Percentiles rank a stretch among this genome's conserved stretches.
phyloP scores from a whole-genome alignment of 2,329 filamentous ascomycete species.

The Paecilomyces formosus region DNA sequence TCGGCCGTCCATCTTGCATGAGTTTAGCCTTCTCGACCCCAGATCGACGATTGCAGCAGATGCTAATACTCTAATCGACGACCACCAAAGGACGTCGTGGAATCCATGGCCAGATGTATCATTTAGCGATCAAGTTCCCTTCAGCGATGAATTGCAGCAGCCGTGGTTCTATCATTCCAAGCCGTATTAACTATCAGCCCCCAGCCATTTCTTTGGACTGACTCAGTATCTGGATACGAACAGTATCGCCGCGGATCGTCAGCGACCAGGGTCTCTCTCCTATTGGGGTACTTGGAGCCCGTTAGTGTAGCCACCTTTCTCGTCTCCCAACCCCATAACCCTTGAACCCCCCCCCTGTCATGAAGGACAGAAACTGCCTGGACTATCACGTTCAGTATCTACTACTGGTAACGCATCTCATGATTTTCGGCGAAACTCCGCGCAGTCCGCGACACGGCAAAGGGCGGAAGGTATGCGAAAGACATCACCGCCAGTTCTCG shows the following conservation, averaged over 20 bases:
- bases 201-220: background rate
- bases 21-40: background rate
- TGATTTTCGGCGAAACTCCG: background rate
- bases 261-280: background rate
- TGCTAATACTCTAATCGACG: background rate
- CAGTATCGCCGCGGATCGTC: background rate
- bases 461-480: background rate
- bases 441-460: background rate
- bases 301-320: background rate
- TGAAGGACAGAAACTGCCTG: background rate
- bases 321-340: background rate
- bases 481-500: background rate
- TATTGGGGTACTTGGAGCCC: background rate
- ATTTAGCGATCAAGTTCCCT: background rate
- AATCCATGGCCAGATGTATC: background rate
- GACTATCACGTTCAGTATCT: background rate
- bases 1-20: background rate
- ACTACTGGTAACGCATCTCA: background rate
- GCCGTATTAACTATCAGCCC: background rate
- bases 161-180: background rate
- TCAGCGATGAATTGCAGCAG: background rate
- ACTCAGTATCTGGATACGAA: background rate
- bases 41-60: background rate
- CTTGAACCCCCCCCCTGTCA: background rate
- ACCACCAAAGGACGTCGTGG: background rate